Evolutionary conservation across 805 yeast genomes (phyloP).

Genomic region (Kazachstania taianensis): DNA sequence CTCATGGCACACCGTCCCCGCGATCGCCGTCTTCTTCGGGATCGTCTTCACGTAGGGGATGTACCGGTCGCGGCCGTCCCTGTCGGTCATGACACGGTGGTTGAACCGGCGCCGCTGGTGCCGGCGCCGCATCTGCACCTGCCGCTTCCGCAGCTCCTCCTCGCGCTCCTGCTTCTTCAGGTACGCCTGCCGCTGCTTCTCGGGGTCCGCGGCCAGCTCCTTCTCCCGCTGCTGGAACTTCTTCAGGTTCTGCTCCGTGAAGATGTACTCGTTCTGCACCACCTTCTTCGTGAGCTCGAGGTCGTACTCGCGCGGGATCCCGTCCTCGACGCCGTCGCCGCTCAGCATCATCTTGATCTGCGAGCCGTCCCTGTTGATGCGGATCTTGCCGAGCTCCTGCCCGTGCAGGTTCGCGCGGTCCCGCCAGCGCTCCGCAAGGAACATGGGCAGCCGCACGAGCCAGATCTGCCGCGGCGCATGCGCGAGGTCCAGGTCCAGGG

Average conservation of each 20-base stretch:
- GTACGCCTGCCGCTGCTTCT: constrained; percentile 29
- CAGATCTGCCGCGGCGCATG: constrained; percentile 67
- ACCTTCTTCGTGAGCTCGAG: constrained; percentile 64
- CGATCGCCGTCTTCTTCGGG: constrained; percentile 75
- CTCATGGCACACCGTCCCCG: constrained; percentile 87
- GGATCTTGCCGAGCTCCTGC: constrained; percentile 68
- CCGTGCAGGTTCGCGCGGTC: constrained; percentile 54
- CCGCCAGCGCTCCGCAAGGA: constrained; percentile 74
- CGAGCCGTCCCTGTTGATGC: constrained; percentile 48
- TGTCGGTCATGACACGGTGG: constrained; percentile 31
- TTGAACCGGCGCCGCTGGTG: constrained; percentile 27
- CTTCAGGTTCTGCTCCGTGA: constrained; percentile 74
- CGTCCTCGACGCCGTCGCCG: constrained; percentile 36
- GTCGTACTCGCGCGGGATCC: constrained; percentile 79
- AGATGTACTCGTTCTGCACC: constrained; percentile 78
- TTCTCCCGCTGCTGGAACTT: constrained; percentile 36
- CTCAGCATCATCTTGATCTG: constrained; percentile 49
- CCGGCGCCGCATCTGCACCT: constrained; percentile 32
- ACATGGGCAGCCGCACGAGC: constrained; percentile 86
- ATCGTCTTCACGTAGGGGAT: constrained; percentile 82
- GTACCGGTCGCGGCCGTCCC: constrained; percentile 37
- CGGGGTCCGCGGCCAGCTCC: constrained; percentile 30
- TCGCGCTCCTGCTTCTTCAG: constrained; percentile 27
- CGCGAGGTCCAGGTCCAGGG: constrained; percentile 64
- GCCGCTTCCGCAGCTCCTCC: constrained; percentile 29